These are phyloP conservation scores for Vaccinium corymbosum DNA, from an alignment of 148 eudicot species.

Conservation along the genomic window DNA sequence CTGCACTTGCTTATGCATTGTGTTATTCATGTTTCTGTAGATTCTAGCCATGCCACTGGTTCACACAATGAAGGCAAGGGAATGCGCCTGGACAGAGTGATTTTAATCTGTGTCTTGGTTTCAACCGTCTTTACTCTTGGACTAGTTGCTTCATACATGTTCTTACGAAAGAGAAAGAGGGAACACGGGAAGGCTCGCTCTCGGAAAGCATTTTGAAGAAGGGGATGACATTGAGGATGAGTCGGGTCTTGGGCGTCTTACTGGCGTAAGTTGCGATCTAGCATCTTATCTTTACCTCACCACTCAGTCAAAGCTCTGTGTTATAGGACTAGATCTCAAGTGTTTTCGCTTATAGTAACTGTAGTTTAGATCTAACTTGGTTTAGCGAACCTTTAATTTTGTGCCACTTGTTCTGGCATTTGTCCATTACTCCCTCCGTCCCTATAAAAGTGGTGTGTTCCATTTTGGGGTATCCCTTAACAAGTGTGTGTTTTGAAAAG, in stretches of 20 bases:
- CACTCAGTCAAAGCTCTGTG: not conserved
- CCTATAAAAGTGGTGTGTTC: too few species aligned
- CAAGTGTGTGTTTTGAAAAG: too few species aligned
- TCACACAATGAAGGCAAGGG: slow-evolving; percentile 26
- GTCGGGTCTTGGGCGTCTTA: slow-evolving; percentile 59
- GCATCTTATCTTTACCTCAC: not conserved
- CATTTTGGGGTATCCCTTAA: too few species aligned
- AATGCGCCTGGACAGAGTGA: slow-evolving; percentile 29
- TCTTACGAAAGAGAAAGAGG: slow-evolving; percentile 64
- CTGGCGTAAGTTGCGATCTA: slow-evolving; percentile 18
- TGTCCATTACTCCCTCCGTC: too few species aligned
- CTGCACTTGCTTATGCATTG: not conserved
- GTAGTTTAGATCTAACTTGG: too few species aligned
- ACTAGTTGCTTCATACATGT: slow-evolving; percentile 43
- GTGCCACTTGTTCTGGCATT: too few species aligned
- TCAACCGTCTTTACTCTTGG: slow-evolving; percentile 31
- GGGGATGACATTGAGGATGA: slow-evolving; percentile 73
- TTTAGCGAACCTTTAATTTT: too few species aligned
- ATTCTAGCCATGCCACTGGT: slow-evolving; percentile 20
- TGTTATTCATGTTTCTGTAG: slow-evolving; percentile 30
- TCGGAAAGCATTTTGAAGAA: slow-evolving; percentile 73
- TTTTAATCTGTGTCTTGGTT: slow-evolving; percentile 33
- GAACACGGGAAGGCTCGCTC: slow-evolving; percentile 75
- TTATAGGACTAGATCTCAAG: too few species aligned
- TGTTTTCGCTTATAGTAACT: too few species aligned